phyloP scores from a whole-genome alignment of 23 red algal genomes.

The Gracilaria domingensis region DNA sequence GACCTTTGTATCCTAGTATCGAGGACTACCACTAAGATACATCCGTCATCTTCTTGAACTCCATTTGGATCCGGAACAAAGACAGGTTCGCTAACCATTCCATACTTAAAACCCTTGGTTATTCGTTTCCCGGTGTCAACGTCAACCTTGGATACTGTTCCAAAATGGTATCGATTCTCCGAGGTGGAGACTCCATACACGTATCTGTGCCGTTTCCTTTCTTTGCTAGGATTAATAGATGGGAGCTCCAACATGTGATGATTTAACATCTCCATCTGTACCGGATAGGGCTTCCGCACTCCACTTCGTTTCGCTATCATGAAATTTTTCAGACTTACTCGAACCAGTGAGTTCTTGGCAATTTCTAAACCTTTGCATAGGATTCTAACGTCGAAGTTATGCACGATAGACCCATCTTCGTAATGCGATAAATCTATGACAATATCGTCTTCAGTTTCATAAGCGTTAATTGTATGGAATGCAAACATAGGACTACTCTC shows the following conservation, averaged over 20 bases:
- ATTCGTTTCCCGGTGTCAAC: background rate
- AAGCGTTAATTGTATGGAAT: constrained; percentile 68
- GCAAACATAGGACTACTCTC: constrained; percentile 42
- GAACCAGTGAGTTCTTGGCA: background rate
- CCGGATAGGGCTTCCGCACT: background rate
- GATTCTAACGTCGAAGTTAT: background rate
- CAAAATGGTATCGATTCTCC: background rate
- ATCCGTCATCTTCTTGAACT: constrained; percentile 17
- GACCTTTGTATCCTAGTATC: background rate
- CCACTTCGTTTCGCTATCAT: background rate
- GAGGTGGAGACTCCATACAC: background rate
- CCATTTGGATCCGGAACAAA: constrained; percentile 27
- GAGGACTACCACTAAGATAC: background rate
- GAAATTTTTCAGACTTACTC: background rate
- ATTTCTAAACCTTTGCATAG: background rate
- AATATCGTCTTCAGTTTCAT: constrained; percentile 48
- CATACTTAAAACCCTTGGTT: background rate
- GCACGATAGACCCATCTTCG: constrained; percentile 41
- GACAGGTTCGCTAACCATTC: constrained; percentile 2
- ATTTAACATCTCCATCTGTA: background rate
- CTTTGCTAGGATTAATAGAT: background rate
- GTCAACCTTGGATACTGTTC: background rate
- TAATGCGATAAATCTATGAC: constrained; percentile 55
- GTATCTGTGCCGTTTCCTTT: background rate
- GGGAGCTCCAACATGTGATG: background rate